Evolutionary conservation across 306 rosid species (phyloP).

Genomic region (Geum urbanum): DNA sequence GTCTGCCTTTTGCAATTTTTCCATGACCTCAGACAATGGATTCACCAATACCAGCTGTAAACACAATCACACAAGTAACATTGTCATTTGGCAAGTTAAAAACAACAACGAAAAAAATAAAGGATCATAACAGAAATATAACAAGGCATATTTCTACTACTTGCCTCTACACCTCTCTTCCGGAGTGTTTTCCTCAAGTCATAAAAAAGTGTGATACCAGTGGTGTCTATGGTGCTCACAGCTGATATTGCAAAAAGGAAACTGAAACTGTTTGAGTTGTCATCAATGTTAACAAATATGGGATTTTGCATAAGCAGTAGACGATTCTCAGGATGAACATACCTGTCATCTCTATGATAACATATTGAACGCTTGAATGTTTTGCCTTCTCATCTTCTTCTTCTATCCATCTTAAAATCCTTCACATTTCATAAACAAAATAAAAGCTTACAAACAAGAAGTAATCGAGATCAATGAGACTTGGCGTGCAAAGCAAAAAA

Average conservation of each 20-base stretch:
- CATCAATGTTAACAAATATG: not conserved
- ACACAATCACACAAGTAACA: not conserved
- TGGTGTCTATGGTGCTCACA: constrained; percentile 81
- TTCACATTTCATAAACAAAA: constrained; percentile 19
- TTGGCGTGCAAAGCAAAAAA: not conserved
- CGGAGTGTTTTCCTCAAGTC: constrained; percentile 51
- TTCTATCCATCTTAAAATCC: constrained; percentile 86
- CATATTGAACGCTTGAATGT: constrained; percentile 38
- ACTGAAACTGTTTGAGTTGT: not conserved
- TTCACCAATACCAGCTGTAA: constrained; percentile 81
- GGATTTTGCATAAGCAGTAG: not conserved
- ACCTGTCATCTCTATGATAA: constrained; percentile 84
- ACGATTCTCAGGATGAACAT: not conserved
- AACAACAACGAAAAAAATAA: not conserved
- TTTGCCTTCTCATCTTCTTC: constrained; percentile 50
- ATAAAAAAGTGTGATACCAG: constrained; percentile 68
- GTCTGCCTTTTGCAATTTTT: constrained; percentile 53
- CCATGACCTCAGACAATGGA: constrained; percentile 80
- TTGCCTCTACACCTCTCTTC: constrained; percentile 59
- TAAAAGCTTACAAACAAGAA: not conserved
- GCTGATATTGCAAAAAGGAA: constrained; percentile 43
- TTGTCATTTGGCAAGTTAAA: not conserved
- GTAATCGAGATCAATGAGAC: not conserved
- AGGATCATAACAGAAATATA: not conserved
- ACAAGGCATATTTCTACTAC: constrained; percentile 3